A percentile compares a stretch with the other conserved stretches of the same genome.
Evolutionary conservation across 1,139 yeast species (phyloP).

Genomic region (Taiozyma sp.): DNA sequence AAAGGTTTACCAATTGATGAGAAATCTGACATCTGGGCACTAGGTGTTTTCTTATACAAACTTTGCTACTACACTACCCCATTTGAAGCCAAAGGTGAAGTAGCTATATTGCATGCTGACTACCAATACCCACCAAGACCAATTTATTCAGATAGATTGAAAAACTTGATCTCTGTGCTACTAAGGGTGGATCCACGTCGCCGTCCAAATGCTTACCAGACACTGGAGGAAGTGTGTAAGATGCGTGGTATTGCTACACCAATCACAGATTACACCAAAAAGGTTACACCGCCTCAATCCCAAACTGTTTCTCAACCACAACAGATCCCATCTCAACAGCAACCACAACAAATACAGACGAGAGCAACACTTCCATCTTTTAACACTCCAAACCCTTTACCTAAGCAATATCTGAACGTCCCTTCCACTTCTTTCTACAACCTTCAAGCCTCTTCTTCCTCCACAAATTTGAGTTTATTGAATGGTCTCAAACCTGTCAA

Average conservation of each 20-base stretch:
- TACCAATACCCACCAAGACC: conserved; percentile 52
- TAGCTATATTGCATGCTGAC: conserved; percentile 59
- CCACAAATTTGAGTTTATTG: neutral
- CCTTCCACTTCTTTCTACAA: neutral
- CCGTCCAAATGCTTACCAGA: conserved; percentile 67
- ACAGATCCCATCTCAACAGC: neutral
- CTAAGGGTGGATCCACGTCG: conserved; percentile 63
- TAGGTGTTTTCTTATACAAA: conserved; percentile 87
- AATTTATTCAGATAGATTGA: conserved; percentile 42
- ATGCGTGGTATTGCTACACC: conserved; percentile 54
- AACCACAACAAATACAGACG: conserved; percentile 3
- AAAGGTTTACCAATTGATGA: conserved; percentile 88
- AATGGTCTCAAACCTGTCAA: neutral
- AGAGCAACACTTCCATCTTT: neutral
- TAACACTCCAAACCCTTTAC: neutral
- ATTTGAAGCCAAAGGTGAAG: conserved; percentile 73
- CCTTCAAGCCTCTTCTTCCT: neutral
- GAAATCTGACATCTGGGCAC: conserved; percentile 94
- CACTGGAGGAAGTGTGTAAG: conserved; percentile 58
- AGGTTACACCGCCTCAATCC: neutral
- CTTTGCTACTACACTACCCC: conserved; percentile 94
- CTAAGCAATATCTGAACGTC: neutral
- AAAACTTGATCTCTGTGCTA: conserved; percentile 55
- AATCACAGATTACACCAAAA: conserved; percentile 28
- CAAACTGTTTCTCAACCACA: neutral